A percentile compares a stretch with the other conserved stretches of the same genome.
These are phyloP conservation scores for Casuarina glauca DNA, from an alignment of 306 rosid genomes.

Conservation along the genomic window DNA sequence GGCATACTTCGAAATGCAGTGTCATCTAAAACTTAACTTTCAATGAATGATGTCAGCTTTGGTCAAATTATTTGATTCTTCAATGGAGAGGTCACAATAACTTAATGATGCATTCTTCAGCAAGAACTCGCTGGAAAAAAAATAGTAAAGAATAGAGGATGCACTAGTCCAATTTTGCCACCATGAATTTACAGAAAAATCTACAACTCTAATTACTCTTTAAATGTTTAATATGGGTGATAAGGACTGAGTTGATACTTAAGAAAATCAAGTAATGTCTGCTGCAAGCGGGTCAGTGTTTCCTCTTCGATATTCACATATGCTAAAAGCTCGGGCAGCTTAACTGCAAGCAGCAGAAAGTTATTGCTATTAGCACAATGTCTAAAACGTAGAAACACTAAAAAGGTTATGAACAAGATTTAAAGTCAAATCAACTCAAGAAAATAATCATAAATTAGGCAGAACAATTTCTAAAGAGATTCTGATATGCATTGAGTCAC, in stretches of 20 bases:
- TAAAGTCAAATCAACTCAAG: background rate
- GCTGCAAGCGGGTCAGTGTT: conserved; percentile 70
- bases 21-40: background rate
- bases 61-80: background rate
- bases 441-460: background rate
- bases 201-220: background rate
- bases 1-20: background rate
- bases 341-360: conserved; percentile 70
- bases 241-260: conserved; percentile 44
- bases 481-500: background rate
- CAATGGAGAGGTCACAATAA: background rate
- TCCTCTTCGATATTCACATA: conserved; percentile 94
- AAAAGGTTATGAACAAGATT: background rate
- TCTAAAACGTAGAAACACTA: conserved; percentile 5
- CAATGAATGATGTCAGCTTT: background rate
- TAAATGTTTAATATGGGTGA: background rate
- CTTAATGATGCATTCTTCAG: background rate
- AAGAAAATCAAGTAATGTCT: conserved; percentile 70
- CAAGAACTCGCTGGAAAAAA: background rate
- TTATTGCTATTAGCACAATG: conserved; percentile 13
- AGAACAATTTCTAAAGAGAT: too few species aligned
- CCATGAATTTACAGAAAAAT: background rate
- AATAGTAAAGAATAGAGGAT: background rate
- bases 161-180: conserved; percentile 1
- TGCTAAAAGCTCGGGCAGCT: conserved; percentile 88